These are phyloP conservation scores for Gossypium anomalum DNA, from an alignment of 345 rosid species.

Conservation along the genomic window DNA sequence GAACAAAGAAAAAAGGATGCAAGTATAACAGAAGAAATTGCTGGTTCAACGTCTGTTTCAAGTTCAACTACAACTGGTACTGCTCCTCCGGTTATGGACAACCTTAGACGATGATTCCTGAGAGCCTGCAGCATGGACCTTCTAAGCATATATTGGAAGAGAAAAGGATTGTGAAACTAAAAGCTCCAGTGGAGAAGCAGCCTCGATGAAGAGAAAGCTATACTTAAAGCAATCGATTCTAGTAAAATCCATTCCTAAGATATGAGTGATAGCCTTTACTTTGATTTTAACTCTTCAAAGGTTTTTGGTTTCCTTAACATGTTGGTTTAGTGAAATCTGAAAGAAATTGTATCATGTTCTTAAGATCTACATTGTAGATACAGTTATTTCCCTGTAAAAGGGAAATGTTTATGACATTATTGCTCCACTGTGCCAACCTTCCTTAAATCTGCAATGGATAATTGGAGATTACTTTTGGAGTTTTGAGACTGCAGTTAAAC, in stretches of 20 bases:
- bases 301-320: background rate
- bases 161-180: constrained; percentile 74
- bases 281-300: background rate
- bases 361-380: background rate
- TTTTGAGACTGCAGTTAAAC: background rate
- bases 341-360: background rate
- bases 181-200: constrained; percentile 58
- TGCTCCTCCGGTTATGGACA: constrained; percentile 29
- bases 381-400: background rate
- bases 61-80: constrained; percentile 19
- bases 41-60: constrained; percentile 27
- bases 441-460: constrained; percentile 7
- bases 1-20: constrained; percentile 53
- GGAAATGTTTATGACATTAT: background rate
- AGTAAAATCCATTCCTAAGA: constrained; percentile 56
- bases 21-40: constrained; percentile 28
- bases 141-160: constrained; percentile 89
- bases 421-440: background rate
- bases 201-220: constrained; percentile 73
- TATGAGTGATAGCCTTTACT: constrained; percentile 27
- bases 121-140: constrained; percentile 63
- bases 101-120: constrained; percentile 36
- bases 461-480: background rate
- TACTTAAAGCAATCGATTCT: constrained; percentile 65
- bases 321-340: background rate